Evolutionary conservation across 2,329 filamentous ascomycete species (phyloP).

Genomic region (Colletotrichum sp.): DNA sequence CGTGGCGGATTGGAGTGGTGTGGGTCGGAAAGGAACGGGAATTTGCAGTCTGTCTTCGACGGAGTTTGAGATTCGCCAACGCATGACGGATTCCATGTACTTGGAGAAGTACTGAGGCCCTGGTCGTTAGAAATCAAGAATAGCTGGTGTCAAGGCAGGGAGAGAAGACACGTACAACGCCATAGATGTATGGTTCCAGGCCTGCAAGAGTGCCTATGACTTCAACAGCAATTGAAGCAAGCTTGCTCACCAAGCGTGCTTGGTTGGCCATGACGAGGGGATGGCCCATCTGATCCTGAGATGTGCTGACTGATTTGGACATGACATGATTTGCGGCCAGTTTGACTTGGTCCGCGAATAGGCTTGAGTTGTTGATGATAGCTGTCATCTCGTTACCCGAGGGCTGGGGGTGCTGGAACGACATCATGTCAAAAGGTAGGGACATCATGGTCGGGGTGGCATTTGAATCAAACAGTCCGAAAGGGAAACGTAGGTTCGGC

Average conservation of each 20-base stretch:
- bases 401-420: neutral
- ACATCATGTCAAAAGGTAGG: neutral
- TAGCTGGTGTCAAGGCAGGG: neutral
- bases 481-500: neutral
- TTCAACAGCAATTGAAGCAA: neutral
- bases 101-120: neutral
- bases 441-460: neutral
- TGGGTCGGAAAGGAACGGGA: neutral
- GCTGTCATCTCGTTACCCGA: neutral
- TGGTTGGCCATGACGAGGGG: neutral
- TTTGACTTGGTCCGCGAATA: neutral
- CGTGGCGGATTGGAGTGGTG: neutral
- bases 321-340: neutral
- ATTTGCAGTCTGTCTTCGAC: neutral
- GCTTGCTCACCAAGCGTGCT: neutral
- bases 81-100: neutral
- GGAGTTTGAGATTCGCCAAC: neutral
- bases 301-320: neutral
- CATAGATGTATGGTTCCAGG: neutral
- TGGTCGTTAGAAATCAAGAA: neutral
- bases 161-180: neutral
- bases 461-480: neutral
- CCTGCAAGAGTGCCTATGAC: neutral
- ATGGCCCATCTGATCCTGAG: neutral
- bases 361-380: neutral